Evolutionary conservation across 164 flowering plant genomes (phyloP).

Genomic region (Annona cherimola): DNA sequence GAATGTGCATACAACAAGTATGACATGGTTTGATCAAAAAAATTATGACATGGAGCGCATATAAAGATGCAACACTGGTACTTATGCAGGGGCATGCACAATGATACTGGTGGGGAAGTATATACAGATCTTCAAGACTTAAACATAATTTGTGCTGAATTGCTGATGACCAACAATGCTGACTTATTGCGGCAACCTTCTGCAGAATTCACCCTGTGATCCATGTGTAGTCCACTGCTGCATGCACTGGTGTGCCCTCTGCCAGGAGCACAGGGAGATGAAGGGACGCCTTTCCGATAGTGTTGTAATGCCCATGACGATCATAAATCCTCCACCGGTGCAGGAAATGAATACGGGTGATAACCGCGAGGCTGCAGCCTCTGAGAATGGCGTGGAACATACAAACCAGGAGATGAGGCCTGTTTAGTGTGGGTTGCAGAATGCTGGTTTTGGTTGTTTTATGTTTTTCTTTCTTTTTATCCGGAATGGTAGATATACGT

Average conservation of each 20-base stretch:
- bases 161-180: neutral
- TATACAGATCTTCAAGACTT: neutral
- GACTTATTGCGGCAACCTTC: neutral
- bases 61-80: neutral
- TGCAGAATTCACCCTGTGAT: conserved; percentile 94
- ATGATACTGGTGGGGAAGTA: neutral
- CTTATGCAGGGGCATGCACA: neutral
- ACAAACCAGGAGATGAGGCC: conserved; percentile 47
- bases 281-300: conserved; percentile 70
- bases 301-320: conserved; percentile 59
- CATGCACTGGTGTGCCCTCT: conserved; percentile 91
- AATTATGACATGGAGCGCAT: neutral
- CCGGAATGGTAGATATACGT: neutral
- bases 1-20: neutral
- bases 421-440: conserved; percentile 21
- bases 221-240: conserved; percentile 93
- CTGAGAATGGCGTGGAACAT: conserved; percentile 22
- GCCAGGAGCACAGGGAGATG: conserved; percentile 99
- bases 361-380: conserved; percentile 25
- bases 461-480: neutral
- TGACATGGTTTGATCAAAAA: neutral
- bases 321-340: conserved; percentile 81
- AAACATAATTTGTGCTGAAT: too few species aligned
- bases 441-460: neutral
- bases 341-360: conserved; percentile 69